Percentiles rank a stretch among this genome's conserved stretches.
phyloP scores from a whole-genome alignment of 768 basidiomycete species.

The Xerocomellus chrysenteron region DNA sequence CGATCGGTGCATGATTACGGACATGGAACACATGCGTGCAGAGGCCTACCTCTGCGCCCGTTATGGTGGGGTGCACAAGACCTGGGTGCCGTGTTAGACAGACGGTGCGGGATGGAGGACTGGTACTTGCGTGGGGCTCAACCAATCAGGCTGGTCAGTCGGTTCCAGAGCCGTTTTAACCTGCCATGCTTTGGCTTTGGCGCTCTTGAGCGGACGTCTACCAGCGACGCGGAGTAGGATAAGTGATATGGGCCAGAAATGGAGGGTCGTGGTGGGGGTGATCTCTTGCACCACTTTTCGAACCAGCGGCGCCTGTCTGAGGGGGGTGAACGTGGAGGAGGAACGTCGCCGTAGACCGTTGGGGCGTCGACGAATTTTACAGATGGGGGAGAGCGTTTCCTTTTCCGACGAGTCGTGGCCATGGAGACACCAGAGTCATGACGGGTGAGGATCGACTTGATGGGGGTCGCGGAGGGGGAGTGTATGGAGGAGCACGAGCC shows the following conservation, averaged over 20 bases:
- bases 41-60: neutral
- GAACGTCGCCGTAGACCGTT: constrained; percentile 39
- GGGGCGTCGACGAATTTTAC: constrained; percentile 73
- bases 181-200: constrained; percentile 23
- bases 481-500: constrained; percentile 32
- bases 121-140: constrained; percentile 16
- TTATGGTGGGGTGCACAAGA: too few relatives aligned
- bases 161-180: constrained; percentile 29
- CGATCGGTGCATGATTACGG: constrained; percentile 17
- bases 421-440: constrained; percentile 50
- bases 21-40: constrained; percentile 15
- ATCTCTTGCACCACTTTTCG: constrained; percentile 28
- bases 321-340: constrained; percentile 17
- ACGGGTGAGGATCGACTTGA: constrained; percentile 61
- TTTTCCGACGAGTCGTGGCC: constrained; percentile 31
- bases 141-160: constrained; percentile 17
- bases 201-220: constrained; percentile 18
- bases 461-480: constrained; percentile 20
- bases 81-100: neutral
- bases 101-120: neutral
- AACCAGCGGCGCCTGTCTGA: constrained; percentile 24
- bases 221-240: constrained; percentile 33
- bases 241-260: constrained; percentile 35
- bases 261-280: constrained; percentile 24
- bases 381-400: constrained; percentile 40